Evolutionary conservation across 768 basidiomycete genomes (phyloP).

Genomic region (Royoungia palumana): DNA sequence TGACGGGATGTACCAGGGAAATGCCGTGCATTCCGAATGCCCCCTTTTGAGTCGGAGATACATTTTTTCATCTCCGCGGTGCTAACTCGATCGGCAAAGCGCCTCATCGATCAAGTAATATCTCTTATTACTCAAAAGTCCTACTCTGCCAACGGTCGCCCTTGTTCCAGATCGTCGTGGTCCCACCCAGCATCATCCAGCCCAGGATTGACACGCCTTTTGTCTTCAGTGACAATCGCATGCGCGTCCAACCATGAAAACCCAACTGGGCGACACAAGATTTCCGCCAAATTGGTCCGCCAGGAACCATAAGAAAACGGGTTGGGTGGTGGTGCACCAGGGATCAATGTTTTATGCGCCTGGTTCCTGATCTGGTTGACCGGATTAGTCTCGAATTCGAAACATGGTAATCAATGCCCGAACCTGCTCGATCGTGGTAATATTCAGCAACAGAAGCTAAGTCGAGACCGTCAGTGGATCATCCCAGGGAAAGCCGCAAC

Average conservation of each 20-base stretch:
- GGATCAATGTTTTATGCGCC: constrained; percentile 68
- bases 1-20: constrained; percentile 19
- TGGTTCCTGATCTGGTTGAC: constrained; percentile 72
- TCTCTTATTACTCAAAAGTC: constrained; percentile 1
- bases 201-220: constrained; percentile 73
- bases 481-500: background rate
- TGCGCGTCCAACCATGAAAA: constrained; percentile 74
- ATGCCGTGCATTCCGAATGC: constrained; percentile 27
- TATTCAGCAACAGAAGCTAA: constrained; percentile 77
- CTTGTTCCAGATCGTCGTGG: constrained; percentile 21
- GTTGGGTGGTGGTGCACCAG: constrained; percentile 69
- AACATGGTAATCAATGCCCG: constrained; percentile 26
- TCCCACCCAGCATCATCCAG: constrained; percentile 33
- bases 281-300: constrained; percentile 67
- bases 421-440: constrained; percentile 96
- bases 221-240: constrained; percentile 65
- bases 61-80: constrained; percentile 21
- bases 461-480: constrained; percentile 2
- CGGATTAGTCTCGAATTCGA: constrained; percentile 6
- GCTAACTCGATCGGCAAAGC: background rate
- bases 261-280: constrained; percentile 78
- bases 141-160: constrained; percentile 13
- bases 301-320: constrained; percentile 83
- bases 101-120: background rate
- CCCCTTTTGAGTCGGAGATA: constrained; percentile 23